phyloP scores from a whole-genome alignment of 306 rosid genomes.

The Betula pendula region DNA sequence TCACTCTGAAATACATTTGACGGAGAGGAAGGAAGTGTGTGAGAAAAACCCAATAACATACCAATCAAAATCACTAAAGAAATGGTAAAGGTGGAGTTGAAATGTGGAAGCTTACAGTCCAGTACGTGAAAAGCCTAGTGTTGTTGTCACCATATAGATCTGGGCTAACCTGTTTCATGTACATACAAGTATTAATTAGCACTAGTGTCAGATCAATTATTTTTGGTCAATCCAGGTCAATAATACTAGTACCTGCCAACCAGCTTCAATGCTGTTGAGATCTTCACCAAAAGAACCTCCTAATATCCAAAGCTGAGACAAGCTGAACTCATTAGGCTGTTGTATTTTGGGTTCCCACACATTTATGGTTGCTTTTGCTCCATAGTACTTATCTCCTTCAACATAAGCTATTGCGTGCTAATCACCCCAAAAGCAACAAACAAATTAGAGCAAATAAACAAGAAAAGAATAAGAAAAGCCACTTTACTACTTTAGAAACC shows the following conservation, averaged over 20 bases:
- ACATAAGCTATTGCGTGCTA: slow-evolving; percentile 99
- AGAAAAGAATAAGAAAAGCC: background rate
- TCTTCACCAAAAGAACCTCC: slow-evolving; percentile 99
- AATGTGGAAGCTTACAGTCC: slow-evolving; percentile 69
- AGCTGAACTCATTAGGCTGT: slow-evolving; percentile 92
- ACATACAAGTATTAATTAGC: background rate
- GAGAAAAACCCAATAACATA: background rate
- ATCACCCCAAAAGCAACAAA: slow-evolving; percentile 20
- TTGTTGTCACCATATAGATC: slow-evolving; percentile 95
- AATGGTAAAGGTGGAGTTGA: background rate
- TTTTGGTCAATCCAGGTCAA: slow-evolving; percentile 10
- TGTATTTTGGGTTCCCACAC: slow-evolving; percentile 98
- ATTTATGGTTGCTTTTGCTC: slow-evolving; percentile 97
- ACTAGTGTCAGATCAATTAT: slow-evolving; percentile 4
- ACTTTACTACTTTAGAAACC: background rate
- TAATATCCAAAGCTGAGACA: slow-evolving; percentile 94
- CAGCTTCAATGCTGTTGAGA: slow-evolving; percentile 99
- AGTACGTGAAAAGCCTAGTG: slow-evolving; percentile 93
- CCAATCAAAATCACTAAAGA: background rate
- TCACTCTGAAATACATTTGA: slow-evolving; percentile 61
- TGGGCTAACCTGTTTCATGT: slow-evolving; percentile 78
- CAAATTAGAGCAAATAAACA: background rate
- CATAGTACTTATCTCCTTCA: slow-evolving; percentile 88
- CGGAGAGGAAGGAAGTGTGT: background rate
- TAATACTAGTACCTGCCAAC: slow-evolving; percentile 80